Percentiles rank a stretch among this genome's conserved stretches.
Conservation (phyloP, 495 filamentous ascomycete species). For the Xylaria bambusicola region DNA sequence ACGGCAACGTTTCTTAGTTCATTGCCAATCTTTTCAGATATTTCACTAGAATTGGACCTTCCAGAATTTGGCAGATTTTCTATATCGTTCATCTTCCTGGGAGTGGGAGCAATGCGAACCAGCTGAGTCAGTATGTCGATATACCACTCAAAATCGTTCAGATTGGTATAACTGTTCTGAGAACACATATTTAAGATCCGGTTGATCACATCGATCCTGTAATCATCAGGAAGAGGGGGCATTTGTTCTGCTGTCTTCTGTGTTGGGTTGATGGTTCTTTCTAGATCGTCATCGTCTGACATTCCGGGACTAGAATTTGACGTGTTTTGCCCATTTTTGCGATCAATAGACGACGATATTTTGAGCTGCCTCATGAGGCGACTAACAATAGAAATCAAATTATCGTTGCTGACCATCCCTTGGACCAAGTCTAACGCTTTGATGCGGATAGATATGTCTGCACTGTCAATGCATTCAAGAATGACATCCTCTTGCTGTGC, state of each 20-base stretch:
- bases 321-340: conserved; percentile 31
- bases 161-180: conserved; percentile 79
- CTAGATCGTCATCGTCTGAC: conserved; percentile 61
- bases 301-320: conserved; percentile 38
- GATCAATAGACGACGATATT: conserved; percentile 45
- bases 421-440: conserved; percentile 88
- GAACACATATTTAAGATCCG: conserved; percentile 88
- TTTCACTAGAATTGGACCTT: conserved; percentile 43
- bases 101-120: conserved; percentile 62
- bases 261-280: conserved; percentile 37
- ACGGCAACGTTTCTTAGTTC: conserved; percentile 89
- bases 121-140: conserved; percentile 81
- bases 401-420: conserved; percentile 86
- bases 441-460: conserved; percentile 93
- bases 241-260: conserved; percentile 37
- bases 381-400: conserved; percentile 77
- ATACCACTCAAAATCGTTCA: conserved; percentile 96
- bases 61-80: conserved; percentile 43
- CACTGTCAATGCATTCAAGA: conserved; percentile 90
- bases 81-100: conserved; percentile 34
- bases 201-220: conserved; percentile 73
- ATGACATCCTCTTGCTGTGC: conserved; percentile 93
- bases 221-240: conserved; percentile 72
- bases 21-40: conserved; percentile 72
- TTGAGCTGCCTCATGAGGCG: conserved; percentile 83